Conservation (phyloP, 2,329 filamentous ascomycete genomes). For the Diaporthe australafricana region DNA sequence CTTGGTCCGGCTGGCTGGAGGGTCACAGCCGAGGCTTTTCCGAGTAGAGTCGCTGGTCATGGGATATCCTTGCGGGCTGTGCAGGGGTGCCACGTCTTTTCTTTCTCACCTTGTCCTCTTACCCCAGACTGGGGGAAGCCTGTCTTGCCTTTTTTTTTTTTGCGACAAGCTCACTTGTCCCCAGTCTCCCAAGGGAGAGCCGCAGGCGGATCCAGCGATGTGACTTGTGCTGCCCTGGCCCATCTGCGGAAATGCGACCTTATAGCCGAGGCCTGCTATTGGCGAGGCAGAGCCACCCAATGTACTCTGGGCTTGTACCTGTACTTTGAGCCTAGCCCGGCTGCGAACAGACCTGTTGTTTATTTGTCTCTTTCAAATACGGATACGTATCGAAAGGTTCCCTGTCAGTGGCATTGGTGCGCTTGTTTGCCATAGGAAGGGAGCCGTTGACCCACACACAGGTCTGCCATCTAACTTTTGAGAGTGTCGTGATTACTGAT, state of each 20-base stretch:
- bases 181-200: neutral
- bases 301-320: neutral
- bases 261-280: neutral
- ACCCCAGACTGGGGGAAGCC: conserved; percentile 8
- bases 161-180: neutral
- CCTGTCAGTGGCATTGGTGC: conserved; percentile 6
- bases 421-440: conserved; percentile 7
- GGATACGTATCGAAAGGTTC: neutral
- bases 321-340: no score
- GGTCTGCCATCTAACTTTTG: neutral
- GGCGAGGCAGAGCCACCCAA: neutral
- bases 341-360: conserved; percentile 1
- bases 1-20: conserved; percentile 12
- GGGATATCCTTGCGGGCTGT: neutral
- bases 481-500: neutral
- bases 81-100: conserved; percentile 12
- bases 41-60: neutral
- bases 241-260: neutral
- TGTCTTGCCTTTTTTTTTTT: no score
- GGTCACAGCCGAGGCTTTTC: conserved; percentile 24
- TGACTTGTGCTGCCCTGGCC: neutral
- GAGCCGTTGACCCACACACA: neutral
- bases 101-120: neutral
- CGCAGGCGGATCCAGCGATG: conserved; percentile 9
- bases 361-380: conserved; percentile 6